Base-by-base conservation (phyloP, 192 early-diverging fungal genomes). In the Rhizophagus clarus region DNA sequence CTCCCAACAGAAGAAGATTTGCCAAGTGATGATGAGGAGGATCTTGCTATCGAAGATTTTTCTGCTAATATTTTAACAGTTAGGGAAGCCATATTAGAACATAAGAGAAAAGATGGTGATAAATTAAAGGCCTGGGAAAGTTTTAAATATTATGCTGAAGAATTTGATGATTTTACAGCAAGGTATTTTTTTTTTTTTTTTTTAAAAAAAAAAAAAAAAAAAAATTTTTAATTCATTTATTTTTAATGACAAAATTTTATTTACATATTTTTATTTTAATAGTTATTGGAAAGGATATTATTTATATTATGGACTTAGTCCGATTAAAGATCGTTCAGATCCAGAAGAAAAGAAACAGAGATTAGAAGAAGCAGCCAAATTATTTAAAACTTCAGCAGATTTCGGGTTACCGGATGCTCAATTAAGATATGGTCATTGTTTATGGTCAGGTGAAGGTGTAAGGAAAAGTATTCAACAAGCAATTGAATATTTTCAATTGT, bases 241-340 rank as follows among this genome's bases (percentile, higher is more conserved):
- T 2, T 31, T 24, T 67, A 31, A 14, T 8, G 28, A 15, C 32
- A 7, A 17, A 11, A 32, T 17, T 66, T 31, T 66, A 28, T 32
- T 14, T 66, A 31, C 15, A 10, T 15, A 66, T 29, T 66, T 10
- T 31, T 29, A 14, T 31, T 29, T 66, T 31, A 31, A 45, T 47
- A 72, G 71, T 37, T 79, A 79, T 61, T 79, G 77, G 77, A 40
- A 71, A 11, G 77, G 77, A 34, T 79, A 79, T 42, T 79, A 79
- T 67, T 34, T 79, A 28, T 79, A 79, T 61, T 79, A 79, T 42
- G 45, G 51, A 24, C 22, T 69, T 4, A 37, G 61, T 15, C 40
- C 32, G 34, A 67, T 31, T 22, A 24, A 64, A 24, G 17, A 78
- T 32, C 15, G 47, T 24, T 10, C 37, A 17, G 49, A 49, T 28